phyloP scores from a whole-genome alignment of 148 eudicot genomes.

The Fagopyrum homotropicum region DNA sequence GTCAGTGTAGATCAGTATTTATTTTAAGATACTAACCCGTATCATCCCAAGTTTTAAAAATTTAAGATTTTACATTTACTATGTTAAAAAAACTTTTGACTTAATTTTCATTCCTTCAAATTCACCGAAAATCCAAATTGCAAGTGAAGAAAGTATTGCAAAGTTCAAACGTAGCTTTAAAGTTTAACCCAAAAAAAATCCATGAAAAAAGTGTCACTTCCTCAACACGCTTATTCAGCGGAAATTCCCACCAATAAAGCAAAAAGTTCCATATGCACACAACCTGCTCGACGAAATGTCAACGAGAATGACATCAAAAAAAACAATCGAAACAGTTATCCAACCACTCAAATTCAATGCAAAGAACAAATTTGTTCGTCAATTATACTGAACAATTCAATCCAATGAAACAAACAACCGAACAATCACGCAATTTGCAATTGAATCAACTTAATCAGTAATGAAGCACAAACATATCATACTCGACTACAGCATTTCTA shows the following conservation, averaged over 20 bases:
- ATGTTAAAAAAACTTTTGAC: too few species aligned
- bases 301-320: neutral
- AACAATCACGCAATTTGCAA: neutral
- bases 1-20: too few species aligned
- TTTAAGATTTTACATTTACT: too few species aligned
- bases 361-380: neutral
- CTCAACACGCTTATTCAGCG: neutral
- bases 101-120: too few species aligned
- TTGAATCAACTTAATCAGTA: neutral
- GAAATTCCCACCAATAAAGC: neutral
- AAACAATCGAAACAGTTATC: neutral
- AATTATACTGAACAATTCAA: neutral
- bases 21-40: too few species aligned
- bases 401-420: neutral
- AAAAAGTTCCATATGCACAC: neutral
- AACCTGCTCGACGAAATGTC: neutral
- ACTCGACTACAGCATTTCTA: conserved; percentile 8
- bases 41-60: too few species aligned
- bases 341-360: neutral
- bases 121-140: neutral
- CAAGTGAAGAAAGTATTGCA: neutral
- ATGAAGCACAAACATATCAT: conserved; percentile 11
- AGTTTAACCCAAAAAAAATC: neutral
- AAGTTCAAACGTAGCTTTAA: neutral
- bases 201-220: neutral